Evolutionary conservation across 495 filamentous ascomycete species (phyloP).

Genomic region (Trichoderma asperelloides): DNA sequence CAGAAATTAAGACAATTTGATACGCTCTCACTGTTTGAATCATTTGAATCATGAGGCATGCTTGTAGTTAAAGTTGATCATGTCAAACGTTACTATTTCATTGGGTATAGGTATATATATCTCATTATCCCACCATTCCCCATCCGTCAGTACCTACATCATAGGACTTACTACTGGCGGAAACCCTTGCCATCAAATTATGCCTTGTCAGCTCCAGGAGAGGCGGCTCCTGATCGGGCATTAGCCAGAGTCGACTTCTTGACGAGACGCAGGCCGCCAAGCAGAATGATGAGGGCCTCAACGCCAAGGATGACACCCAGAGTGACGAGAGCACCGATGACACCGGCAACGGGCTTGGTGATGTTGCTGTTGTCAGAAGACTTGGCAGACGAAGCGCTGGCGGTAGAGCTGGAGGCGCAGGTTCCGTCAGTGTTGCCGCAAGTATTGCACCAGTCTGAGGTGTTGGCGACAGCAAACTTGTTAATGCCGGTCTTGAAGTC

Average conservation of each 20-base stretch:
- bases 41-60: too few relatives aligned
- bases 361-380: slow-evolving; percentile 18
- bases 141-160: background rate
- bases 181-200: background rate
- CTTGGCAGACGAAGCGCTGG: slow-evolving; percentile 12
- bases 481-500: slow-evolving; percentile 54
- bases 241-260: slow-evolving; percentile 18
- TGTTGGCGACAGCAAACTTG: slow-evolving; percentile 50
- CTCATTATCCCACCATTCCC: background rate
- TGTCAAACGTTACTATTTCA: background rate
- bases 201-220: slow-evolving; percentile 5
- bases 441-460: slow-evolving; percentile 56
- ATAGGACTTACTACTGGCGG: background rate
- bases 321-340: slow-evolving; percentile 41
- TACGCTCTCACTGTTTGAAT: too few relatives aligned
- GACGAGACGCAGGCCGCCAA: slow-evolving; percentile 27
- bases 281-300: slow-evolving; percentile 29
- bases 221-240: background rate
- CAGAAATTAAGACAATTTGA: too few relatives aligned
- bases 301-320: slow-evolving; percentile 34
- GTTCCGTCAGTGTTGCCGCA: slow-evolving; percentile 56
- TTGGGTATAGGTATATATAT: background rate
- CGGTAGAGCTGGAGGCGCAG: slow-evolving; percentile 39
- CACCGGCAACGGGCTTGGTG: slow-evolving; percentile 43
- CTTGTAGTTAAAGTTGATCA: too few relatives aligned